phyloP scores from a whole-genome alignment of 192 early-diverging fungal species.

The Dimargaris cristalligena region DNA sequence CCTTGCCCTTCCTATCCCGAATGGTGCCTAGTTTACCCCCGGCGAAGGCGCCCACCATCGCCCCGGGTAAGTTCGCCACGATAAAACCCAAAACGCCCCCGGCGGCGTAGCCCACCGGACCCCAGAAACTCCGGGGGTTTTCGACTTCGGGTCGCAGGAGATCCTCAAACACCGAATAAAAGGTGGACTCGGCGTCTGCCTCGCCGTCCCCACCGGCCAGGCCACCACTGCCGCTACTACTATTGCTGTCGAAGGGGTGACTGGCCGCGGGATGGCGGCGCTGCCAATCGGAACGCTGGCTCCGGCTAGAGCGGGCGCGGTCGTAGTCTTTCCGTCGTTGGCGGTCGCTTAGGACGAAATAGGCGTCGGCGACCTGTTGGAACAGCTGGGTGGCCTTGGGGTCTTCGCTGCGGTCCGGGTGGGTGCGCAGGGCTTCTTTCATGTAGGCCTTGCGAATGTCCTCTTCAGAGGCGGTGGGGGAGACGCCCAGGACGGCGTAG shows the following conservation, averaged over 20 bases:
- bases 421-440: constrained; percentile 44
- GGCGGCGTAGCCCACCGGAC: constrained; percentile 45
- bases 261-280: not conserved
- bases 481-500: constrained; percentile 46
- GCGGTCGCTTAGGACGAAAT: constrained; percentile 48
- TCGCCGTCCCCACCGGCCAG: constrained; percentile 14
- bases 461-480: constrained; percentile 36
- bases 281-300: not conserved
- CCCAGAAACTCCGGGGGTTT: constrained; percentile 39
- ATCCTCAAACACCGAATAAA: constrained; percentile 69
- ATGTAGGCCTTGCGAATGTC: constrained; percentile 72
- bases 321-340: constrained; percentile 35
- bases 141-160: constrained; percentile 53
- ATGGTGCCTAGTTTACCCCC: constrained; percentile 43
- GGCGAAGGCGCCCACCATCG: constrained; percentile 37
- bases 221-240: too few species aligned
- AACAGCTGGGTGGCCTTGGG: constrained; percentile 40
- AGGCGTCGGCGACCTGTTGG: constrained; percentile 62
- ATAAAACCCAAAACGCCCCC: constrained; percentile 64
- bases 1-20: constrained; percentile 43
- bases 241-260: constrained; percentile 7
- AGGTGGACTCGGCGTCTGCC: constrained; percentile 43
- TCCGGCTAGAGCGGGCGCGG: constrained; percentile 13
- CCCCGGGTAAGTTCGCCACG: constrained; percentile 42
- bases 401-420: constrained; percentile 46